Evolutionary conservation across 148 eudicot species (phyloP).

Genomic region (Silene conica): DNA sequence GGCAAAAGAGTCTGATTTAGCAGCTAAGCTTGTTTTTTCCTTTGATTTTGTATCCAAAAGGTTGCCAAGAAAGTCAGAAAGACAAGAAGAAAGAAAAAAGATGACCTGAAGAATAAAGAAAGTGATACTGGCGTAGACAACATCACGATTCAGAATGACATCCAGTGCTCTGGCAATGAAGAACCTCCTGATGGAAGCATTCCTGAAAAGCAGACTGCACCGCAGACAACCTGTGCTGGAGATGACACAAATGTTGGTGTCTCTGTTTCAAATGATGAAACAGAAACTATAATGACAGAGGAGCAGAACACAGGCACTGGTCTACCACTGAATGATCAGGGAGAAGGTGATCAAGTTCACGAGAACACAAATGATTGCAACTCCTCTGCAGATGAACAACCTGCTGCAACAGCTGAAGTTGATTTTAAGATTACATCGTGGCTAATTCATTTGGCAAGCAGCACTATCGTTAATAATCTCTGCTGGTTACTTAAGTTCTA

Average conservation of each 20-base stretch:
- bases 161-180: constrained; percentile 24
- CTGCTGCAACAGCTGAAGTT: constrained; percentile 55
- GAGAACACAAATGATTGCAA: constrained; percentile 38
- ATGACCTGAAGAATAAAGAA: constrained; percentile 32
- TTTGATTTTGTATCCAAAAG: constrained; percentile 35
- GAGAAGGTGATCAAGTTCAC: constrained; percentile 31
- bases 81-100: constrained; percentile 45
- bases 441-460: constrained; percentile 69
- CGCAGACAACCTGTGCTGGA: constrained; percentile 25
- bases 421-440: constrained; percentile 72
- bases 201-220: constrained; percentile 25
- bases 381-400: constrained; percentile 77
- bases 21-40: not conserved
- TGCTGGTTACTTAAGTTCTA: constrained; percentile 93
- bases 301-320: constrained; percentile 23
- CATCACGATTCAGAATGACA: constrained; percentile 31
- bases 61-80: constrained; percentile 73
- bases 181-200: constrained; percentile 21
- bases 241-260: constrained; percentile 26
- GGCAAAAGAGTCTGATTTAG: constrained; percentile 1
- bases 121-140: constrained; percentile 37
- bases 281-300: constrained; percentile 28
- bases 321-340: constrained; percentile 30
- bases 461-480: constrained; percentile 49
- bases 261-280: constrained; percentile 27